These are phyloP conservation scores for Eucalyptus grandis DNA, from an alignment of 345 rosid species.

Conservation along the genomic window DNA sequence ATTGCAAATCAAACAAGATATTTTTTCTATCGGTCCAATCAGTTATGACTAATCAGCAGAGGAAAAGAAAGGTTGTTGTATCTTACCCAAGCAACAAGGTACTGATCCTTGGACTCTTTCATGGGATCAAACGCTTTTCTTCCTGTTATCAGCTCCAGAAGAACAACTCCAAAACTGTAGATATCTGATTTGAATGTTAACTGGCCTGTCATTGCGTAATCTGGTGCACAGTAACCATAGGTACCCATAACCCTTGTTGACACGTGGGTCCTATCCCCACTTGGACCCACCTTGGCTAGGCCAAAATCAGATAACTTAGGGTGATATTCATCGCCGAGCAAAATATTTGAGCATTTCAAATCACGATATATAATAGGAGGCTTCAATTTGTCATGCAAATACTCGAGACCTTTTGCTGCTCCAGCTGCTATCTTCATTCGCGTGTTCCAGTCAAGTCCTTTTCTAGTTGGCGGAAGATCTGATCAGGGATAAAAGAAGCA, in stretches of 20 bases:
- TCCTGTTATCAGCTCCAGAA: conserved; percentile 34
- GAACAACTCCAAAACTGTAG: conserved; percentile 36
- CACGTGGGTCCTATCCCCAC: conserved; percentile 36
- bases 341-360: conserved; percentile 30
- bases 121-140: conserved; percentile 30
- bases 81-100: conserved; percentile 37
- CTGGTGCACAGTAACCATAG: conserved; percentile 43
- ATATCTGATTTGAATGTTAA: conserved; percentile 33
- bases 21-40: background rate
- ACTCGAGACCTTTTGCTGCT: conserved; percentile 33
- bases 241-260: conserved; percentile 48
- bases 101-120: conserved; percentile 14
- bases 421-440: conserved; percentile 41
- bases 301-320: conserved; percentile 40
- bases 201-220: conserved; percentile 38
- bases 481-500: background rate
- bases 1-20: background rate
- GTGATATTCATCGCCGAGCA: conserved; percentile 19
- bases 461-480: conserved; percentile 12
- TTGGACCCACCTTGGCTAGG: conserved; percentile 32
- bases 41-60: background rate
- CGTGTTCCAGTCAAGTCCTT: conserved; percentile 26
- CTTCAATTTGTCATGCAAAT: conserved; percentile 18
- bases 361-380: conserved; percentile 37
- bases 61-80: background rate